Conservation (phyloP, 2,329 filamentous ascomycete genomes). For the Arthrobotrys pseudoclavata region DNA sequence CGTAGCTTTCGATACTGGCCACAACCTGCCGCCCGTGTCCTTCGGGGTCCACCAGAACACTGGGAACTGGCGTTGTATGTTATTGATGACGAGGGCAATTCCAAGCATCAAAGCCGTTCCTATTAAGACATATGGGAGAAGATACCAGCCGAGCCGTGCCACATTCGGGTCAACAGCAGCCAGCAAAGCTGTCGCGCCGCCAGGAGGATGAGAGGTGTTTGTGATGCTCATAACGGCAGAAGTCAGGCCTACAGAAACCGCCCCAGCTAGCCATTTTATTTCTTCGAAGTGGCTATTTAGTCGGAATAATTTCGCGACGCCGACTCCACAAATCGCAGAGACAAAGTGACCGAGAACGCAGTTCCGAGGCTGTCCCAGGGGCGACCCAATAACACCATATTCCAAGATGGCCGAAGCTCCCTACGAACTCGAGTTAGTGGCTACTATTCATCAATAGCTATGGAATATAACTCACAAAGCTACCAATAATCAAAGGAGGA, state of each 20-base stretch:
- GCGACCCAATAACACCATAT: constrained; percentile 79
- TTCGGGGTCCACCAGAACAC: constrained; percentile 77
- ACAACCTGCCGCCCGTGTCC: constrained; percentile 23
- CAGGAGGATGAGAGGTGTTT: constrained; percentile 80
- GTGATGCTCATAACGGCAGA: constrained; percentile 78
- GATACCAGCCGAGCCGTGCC: constrained; percentile 75
- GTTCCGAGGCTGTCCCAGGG: constrained; percentile 80
- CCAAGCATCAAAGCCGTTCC: constrained; percentile 74
- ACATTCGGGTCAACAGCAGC: constrained; percentile 74
- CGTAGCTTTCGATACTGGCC: constrained; percentile 14
- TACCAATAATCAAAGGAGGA: constrained; percentile 76
- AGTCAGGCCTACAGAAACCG: constrained; percentile 75
- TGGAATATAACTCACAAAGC: constrained; percentile 71
- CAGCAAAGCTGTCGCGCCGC: constrained; percentile 79
- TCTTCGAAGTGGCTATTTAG: constrained; percentile 69
- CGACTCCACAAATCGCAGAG: constrained; percentile 73
- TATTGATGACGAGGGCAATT: constrained; percentile 77
- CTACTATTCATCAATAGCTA: background rate
- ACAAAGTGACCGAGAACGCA: constrained; percentile 77
- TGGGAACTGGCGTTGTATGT: constrained; percentile 77
- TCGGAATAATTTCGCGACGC: constrained; percentile 76
- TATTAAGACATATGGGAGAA: constrained; percentile 75
- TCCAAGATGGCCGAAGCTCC: constrained; percentile 82
- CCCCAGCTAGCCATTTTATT: constrained; percentile 75
- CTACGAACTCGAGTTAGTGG: constrained; percentile 65